These are phyloP conservation scores for Ramularia endophylla DNA, from an alignment of 2,329 filamentous ascomycete genomes.

Conservation along the genomic window DNA sequence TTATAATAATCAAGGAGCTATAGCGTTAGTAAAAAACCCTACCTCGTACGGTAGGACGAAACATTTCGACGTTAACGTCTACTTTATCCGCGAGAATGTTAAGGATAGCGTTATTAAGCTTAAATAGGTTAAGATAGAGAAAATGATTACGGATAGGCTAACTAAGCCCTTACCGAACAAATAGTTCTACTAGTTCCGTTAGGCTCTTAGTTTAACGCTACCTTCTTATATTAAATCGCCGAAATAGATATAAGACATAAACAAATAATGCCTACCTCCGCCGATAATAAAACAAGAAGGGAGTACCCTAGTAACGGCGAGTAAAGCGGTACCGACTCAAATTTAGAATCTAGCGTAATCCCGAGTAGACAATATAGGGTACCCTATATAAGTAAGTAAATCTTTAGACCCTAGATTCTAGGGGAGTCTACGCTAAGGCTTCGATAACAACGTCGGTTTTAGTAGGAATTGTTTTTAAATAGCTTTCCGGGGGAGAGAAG, in stretches of 20 bases:
- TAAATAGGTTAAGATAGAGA: constrained; percentile 4
- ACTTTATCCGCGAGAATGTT: constrained; percentile 5
- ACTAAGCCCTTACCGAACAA: constrained; percentile 1
- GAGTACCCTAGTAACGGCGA: too few relatives aligned
- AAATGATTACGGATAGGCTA: constrained; percentile 1
- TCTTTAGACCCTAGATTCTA: too few relatives aligned
- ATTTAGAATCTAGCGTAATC: too few relatives aligned
- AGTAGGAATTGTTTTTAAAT: neutral
- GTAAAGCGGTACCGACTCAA: too few relatives aligned
- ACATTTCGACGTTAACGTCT: constrained; percentile 2
- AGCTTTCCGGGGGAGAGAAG: neutral
- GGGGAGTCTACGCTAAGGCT: neutral
- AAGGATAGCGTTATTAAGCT: constrained; percentile 1
- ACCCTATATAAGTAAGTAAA: too few relatives aligned
- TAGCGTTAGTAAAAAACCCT: constrained; percentile 5
- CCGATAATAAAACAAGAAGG: too few relatives aligned
- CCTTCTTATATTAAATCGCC: neutral
- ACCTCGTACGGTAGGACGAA: constrained; percentile 2
- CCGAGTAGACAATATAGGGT: too few relatives aligned
- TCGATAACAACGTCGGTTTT: neutral
- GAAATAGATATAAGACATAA: too few relatives aligned
- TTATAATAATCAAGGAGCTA: constrained; percentile 7
- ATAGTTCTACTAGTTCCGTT: neutral
- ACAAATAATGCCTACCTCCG: too few relatives aligned
- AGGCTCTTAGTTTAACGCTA: neutral